Evolutionary conservation across 2,329 filamentous ascomycete species (phyloP).

Genomic region (Alternaria brassicae): DNA sequence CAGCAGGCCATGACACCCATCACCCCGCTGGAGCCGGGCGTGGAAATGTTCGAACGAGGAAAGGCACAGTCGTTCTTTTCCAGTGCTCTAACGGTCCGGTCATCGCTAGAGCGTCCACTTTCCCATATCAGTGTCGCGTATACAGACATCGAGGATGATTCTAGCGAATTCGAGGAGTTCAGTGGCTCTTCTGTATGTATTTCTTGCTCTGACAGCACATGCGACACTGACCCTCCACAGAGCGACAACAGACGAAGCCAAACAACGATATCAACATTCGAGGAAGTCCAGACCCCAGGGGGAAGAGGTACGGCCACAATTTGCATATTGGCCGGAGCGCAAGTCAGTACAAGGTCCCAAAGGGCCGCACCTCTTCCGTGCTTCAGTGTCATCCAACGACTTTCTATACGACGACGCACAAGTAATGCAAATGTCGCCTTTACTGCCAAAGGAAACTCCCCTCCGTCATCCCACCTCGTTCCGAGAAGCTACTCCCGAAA

Average conservation of each 20-base stretch:
- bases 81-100: conserved; percentile 43
- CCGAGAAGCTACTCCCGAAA: conserved; percentile 47
- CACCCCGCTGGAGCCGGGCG: conserved; percentile 52
- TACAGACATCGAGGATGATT: conserved; percentile 72
- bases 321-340: conserved; percentile 65
- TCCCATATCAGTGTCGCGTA: conserved; percentile 81
- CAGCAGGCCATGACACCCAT: conserved; percentile 57
- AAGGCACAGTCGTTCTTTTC: conserved; percentile 67
- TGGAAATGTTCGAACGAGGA: conserved; percentile 59
- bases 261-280: conserved; percentile 85
- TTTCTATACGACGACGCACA: conserved; percentile 54
- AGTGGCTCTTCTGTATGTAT: conserved; percentile 69
- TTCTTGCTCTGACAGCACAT: conserved; percentile 6
- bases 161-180: conserved; percentile 57
- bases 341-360: conserved; percentile 79
- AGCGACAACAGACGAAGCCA: conserved; percentile 70
- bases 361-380: conserved; percentile 86
- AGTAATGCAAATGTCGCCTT: conserved; percentile 73
- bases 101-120: conserved; percentile 62
- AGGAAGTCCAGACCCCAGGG: conserved; percentile 81
- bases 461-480: conserved; percentile 53
- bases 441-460: conserved; percentile 69
- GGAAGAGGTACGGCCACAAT: conserved; percentile 63
- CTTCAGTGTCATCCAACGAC: conserved; percentile 67
- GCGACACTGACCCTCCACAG: conserved; percentile 55